These are phyloP conservation scores for Plasmodium coatneyi DNA, from an alignment of 169 alveolate species.

Conservation along the genomic window DNA sequence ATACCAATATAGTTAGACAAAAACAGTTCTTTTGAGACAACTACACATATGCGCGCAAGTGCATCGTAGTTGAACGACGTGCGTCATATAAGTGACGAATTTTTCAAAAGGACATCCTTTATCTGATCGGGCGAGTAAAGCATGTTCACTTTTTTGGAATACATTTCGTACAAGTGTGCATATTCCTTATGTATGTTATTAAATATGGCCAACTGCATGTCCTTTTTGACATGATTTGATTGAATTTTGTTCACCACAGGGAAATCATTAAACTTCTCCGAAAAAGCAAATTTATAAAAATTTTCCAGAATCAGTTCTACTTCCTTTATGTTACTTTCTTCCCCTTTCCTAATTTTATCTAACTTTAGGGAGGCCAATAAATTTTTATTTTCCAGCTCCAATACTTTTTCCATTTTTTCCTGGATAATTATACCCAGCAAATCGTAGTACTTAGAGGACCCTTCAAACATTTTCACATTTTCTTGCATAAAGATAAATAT, in stretches of 20 bases:
- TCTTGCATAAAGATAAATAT: constrained; percentile 62
- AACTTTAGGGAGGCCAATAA: constrained; percentile 7
- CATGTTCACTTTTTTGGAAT: constrained; percentile 5
- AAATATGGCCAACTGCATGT: constrained; percentile 2
- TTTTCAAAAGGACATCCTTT: constrained; percentile 46
- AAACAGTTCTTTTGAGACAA: not conserved
- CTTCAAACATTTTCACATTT: constrained; percentile 43
- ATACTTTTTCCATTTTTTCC: constrained; percentile 47
- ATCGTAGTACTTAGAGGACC: constrained; percentile 52
- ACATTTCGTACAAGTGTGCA: constrained; percentile 10
- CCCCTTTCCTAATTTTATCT: constrained; percentile 17
- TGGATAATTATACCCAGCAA: constrained; percentile 33
- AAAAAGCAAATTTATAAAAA: constrained; percentile 56
- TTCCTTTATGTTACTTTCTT: constrained; percentile 31
- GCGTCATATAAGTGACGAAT: not conserved
- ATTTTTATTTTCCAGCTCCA: constrained; percentile 22
- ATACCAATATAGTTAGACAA: not conserved
- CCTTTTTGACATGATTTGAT: constrained; percentile 28
- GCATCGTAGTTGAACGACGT: not conserved
- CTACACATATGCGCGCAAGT: not conserved
- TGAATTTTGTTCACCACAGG: constrained; percentile 22
- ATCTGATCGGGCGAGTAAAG: constrained; percentile 43
- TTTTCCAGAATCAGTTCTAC: constrained; percentile 28
- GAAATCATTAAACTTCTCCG: constrained; percentile 34
- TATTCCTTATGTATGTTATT: constrained; percentile 29